Percentiles rank a stretch among this genome's conserved stretches.
Conservation (phyloP, 139 green algal genomes). For the Zygnema cylindricum region DNA sequence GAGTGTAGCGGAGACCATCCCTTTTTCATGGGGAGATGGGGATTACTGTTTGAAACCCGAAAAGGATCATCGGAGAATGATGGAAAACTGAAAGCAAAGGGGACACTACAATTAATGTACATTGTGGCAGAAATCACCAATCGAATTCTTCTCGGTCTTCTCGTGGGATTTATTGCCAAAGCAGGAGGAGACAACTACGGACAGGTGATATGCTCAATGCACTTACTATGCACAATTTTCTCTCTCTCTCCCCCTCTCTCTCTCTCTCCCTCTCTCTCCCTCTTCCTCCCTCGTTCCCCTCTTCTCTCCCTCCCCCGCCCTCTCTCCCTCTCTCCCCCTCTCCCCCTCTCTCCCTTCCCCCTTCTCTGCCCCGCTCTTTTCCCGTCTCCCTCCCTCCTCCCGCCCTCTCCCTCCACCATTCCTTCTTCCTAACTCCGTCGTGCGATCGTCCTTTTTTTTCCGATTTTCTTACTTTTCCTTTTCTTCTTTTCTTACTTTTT, state of each 20-base stretch:
- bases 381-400: conserved; percentile 28
- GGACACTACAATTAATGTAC: not conserved
- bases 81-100: not conserved
- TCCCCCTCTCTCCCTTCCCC: not conserved
- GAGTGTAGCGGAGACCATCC: too few relatives aligned
- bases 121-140: not conserved
- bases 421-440: conserved; percentile 46
- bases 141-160: not conserved
- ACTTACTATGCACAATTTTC: not conserved
- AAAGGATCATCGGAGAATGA: too few relatives aligned
- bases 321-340: conserved; percentile 26
- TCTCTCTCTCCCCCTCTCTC: conserved; percentile 34
- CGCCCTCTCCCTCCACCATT: conserved; percentile 51
- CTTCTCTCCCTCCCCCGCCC: conserved; percentile 48
- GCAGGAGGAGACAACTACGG: not conserved
- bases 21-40: not conserved
- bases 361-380: conserved; percentile 16
- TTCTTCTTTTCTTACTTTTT: not conserved
- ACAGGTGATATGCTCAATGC: not conserved
- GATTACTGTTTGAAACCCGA: not conserved
- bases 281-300: conserved; percentile 49
- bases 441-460: conserved; percentile 26
- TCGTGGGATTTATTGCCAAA: not conserved
- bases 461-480: not conserved
- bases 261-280: conserved; percentile 43